These are phyloP conservation scores for Schizonepeta tenuifolia DNA, from an alignment of 257 asterid species.

Conservation along the genomic window DNA sequence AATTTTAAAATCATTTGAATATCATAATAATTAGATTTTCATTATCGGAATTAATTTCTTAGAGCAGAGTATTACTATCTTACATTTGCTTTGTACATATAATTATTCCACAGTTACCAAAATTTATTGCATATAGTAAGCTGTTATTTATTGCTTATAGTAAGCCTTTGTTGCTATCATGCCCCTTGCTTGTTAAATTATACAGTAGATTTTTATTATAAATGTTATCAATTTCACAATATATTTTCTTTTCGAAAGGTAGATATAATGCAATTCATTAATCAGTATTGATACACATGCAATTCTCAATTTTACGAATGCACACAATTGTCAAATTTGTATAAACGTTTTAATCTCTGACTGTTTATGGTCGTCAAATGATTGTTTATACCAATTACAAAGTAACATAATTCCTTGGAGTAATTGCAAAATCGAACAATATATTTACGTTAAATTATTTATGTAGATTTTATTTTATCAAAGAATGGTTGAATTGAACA, in stretches of 20 bases:
- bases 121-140: background rate
- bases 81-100: background rate
- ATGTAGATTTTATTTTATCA: background rate
- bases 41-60: background rate
- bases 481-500: no score
- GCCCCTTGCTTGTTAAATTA: background rate
- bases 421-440: background rate
- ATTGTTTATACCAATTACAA: no score
- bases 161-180: background rate
- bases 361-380: background rate
- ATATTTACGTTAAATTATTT: background rate
- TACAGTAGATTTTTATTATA: background rate
- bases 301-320: background rate
- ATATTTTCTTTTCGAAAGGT: background rate
- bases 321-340: background rate
- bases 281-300: background rate
- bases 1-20: background rate
- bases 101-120: background rate
- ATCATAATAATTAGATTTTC: background rate
- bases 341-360: no score
- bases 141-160: background rate
- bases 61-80: background rate
- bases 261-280: background rate
- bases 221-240: background rate
- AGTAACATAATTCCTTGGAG: no score